Conservation (phyloP, 1,139 yeast species). For the Saccharomyces pastorianus region DNA sequence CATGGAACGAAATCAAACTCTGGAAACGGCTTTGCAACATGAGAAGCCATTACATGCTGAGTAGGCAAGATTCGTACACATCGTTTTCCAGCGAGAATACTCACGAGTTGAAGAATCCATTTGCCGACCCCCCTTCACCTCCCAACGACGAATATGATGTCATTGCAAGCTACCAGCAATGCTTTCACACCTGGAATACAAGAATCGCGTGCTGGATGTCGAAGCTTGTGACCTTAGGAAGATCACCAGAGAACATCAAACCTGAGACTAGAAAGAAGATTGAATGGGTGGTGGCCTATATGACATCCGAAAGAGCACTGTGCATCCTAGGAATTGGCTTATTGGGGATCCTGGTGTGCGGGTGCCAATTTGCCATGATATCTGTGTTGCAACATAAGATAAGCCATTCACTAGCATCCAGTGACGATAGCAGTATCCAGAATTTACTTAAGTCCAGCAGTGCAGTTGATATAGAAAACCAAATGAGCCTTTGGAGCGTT, state of each 20-base stretch:
- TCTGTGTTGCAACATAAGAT: constrained; percentile 21
- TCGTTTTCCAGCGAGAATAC: not conserved
- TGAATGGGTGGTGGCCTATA: constrained; percentile 45
- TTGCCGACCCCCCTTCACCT: constrained; percentile 1
- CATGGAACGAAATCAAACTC: constrained; percentile 38
- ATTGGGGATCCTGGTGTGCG: constrained; percentile 42
- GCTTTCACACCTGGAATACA: constrained; percentile 26
- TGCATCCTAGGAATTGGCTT: constrained; percentile 41
- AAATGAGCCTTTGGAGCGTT: constrained; percentile 39
- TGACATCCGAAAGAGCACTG: constrained; percentile 42
- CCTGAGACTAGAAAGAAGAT: constrained; percentile 17
- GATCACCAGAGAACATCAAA: constrained; percentile 10
- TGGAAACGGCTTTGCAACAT: constrained; percentile 42
- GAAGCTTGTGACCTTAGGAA: constrained; percentile 19
- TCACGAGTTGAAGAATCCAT: constrained; percentile 5
- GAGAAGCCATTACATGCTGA: constrained; percentile 14
- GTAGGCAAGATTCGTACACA: constrained; percentile 1
- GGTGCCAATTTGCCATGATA: constrained; percentile 41
- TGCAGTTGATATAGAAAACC: constrained; percentile 6
- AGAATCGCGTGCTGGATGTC: constrained; percentile 9
- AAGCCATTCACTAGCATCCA: not conserved
- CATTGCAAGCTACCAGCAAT: constrained; percentile 26
- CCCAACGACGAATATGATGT: constrained; percentile 17
- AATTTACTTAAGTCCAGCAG: not conserved
- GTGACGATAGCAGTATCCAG: not conserved